Percentiles rank a stretch among this genome's conserved stretches.
phyloP scores from a whole-genome alignment of 176 grass and related monocot genomes.

The Paspalum notatum region DNA sequence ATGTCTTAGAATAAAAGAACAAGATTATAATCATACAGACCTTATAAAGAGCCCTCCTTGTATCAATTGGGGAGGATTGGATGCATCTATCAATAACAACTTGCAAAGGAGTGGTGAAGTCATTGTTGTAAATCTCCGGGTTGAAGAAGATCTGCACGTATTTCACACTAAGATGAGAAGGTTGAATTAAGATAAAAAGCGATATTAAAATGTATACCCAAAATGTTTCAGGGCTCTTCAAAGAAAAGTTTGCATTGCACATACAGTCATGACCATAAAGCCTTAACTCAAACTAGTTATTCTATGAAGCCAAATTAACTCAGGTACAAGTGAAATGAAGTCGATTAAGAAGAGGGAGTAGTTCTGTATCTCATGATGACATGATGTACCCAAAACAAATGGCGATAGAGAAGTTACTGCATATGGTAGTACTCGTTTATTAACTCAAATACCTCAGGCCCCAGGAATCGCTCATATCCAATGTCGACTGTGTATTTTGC shows the following conservation, averaged over 20 bases:
- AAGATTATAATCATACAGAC: slow-evolving; percentile 45
- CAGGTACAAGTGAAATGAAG: background rate
- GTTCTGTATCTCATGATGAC: background rate
- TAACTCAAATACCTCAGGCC: slow-evolving; percentile 77
- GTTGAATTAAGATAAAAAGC: slow-evolving; percentile 5
- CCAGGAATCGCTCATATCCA: slow-evolving; percentile 98
- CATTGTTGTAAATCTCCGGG: slow-evolving; percentile 89
- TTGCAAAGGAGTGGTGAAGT: slow-evolving; percentile 77
- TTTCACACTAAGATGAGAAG: slow-evolving; percentile 18
- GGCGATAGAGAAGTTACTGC: background rate
- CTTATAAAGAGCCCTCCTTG: slow-evolving; percentile 94
- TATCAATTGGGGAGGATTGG: slow-evolving; percentile 97
- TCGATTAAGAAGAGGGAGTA: slow-evolving; percentile 1
- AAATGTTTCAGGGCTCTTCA: background rate
- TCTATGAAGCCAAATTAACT: background rate
- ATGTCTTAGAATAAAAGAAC: slow-evolving; percentile 5
- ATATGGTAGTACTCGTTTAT: background rate
- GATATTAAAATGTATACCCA: background rate
- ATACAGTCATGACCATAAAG: slow-evolving; percentile 19
- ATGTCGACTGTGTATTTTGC: slow-evolving; percentile 77
- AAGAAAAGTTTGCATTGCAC: background rate
- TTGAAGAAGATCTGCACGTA: slow-evolving; percentile 85
- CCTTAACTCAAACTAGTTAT: slow-evolving; percentile 19
- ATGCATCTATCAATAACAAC: slow-evolving; percentile 93
- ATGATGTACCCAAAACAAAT: background rate